Evolutionary conservation across 169 alveolate species (phyloP).

Genomic region (Perkinsus marinus): DNA sequence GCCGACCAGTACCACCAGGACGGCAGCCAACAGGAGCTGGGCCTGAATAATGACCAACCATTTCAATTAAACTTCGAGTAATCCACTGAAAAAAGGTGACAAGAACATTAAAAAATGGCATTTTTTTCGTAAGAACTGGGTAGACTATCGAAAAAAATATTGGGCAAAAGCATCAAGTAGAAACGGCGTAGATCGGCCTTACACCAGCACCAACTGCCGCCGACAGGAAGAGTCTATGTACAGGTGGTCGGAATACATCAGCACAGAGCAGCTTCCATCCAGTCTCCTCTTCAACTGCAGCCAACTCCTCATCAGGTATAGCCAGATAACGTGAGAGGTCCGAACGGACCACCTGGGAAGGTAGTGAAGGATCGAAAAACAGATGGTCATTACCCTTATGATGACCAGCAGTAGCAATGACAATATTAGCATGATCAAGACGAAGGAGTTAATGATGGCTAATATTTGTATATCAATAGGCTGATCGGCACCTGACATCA

Average conservation of each 20-base stretch:
- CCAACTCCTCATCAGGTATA: background rate
- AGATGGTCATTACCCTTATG: background rate
- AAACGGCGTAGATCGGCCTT: too few relatives aligned
- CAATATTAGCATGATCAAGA: background rate
- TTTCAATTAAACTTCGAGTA: too few relatives aligned
- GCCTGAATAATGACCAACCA: too few relatives aligned
- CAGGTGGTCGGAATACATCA: slow-evolving; percentile 13
- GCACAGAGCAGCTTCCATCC: slow-evolving; percentile 21
- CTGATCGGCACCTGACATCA: background rate
- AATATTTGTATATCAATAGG: slow-evolving; percentile 7
- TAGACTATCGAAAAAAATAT: too few relatives aligned
- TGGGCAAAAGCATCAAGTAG: background rate
- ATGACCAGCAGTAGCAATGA: background rate
- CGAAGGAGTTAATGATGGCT: slow-evolving; percentile 8
- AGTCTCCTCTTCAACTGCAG: slow-evolving; percentile 3
- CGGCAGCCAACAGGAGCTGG: background rate
- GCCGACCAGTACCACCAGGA: background rate
- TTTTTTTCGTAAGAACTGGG: too few relatives aligned
- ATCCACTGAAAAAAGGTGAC: too few relatives aligned
- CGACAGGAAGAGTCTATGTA: slow-evolving; percentile 1
- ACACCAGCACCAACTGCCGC: slow-evolving; percentile 9
- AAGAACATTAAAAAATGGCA: too few relatives aligned
- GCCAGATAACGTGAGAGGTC: background rate
- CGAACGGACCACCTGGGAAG: background rate
- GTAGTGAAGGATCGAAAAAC: background rate